Evolutionary conservation across 2,329 filamentous ascomycete genomes (phyloP).

Genomic region (Diaporthe ilicicola): DNA sequence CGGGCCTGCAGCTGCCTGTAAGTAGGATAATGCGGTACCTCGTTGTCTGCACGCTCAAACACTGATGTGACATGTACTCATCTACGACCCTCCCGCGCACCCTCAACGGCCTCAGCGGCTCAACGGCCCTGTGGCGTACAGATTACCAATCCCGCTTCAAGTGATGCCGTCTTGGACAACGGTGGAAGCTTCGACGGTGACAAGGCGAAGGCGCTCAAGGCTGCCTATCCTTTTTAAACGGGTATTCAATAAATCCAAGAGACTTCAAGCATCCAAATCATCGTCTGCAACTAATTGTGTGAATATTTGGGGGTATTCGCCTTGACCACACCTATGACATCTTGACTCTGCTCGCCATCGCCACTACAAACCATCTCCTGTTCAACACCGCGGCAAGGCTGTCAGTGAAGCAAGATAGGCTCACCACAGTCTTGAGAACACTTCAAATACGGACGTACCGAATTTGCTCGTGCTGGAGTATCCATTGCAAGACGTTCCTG

Average conservation of each 20-base stretch:
- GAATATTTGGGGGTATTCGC: background rate
- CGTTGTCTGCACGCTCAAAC: fast-evolving
- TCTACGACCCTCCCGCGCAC: background rate
- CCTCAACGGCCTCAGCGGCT: slow-evolving; percentile 4
- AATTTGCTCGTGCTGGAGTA: background rate
- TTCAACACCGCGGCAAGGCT: background rate
- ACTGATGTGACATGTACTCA: background rate
- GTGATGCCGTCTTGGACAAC: slow-evolving; percentile 23
- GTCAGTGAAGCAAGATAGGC: background rate
- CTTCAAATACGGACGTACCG: background rate
- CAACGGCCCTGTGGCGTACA: slow-evolving; percentile 4
- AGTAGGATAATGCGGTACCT: background rate
- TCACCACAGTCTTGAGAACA: background rate
- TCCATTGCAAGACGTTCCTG: background rate
- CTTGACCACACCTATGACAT: background rate
- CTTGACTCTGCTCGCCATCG: background rate
- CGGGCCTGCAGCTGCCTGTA: background rate
- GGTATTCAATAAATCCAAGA: background rate
- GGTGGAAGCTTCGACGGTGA: slow-evolving; percentile 28
- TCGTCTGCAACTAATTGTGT: background rate
- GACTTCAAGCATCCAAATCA: background rate
- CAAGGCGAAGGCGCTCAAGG: background rate
- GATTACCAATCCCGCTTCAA: slow-evolving; percentile 24
- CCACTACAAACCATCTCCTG: background rate
- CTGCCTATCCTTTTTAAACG: too few relatives aligned